Percentiles rank a stretch among this genome's conserved stretches.
Evolutionary conservation across 805 yeast species (phyloP).

Genomic region (Candida maris): DNA sequence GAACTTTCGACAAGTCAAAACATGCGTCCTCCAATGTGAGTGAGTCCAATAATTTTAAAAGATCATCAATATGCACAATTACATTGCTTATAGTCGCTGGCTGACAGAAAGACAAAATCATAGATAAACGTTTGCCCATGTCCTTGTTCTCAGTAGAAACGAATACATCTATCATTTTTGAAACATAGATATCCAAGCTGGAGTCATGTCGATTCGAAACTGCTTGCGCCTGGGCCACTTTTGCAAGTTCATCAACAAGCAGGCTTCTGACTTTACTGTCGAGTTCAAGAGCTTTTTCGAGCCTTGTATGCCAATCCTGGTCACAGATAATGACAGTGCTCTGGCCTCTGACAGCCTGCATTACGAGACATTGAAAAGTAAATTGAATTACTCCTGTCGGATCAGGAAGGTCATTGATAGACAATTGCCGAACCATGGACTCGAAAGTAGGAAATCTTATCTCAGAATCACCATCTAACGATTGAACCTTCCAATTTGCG

Average conservation of each 20-base stretch:
- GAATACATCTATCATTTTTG: conserved; percentile 12
- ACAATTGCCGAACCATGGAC: conserved; percentile 33
- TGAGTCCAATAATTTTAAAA: conserved; percentile 15
- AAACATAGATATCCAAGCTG: background rate
- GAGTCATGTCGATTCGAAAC: background rate
- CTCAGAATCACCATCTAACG: background rate
- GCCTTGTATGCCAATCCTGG: conserved; percentile 67
- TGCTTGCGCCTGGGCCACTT: background rate
- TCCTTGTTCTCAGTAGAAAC: conserved; percentile 3
- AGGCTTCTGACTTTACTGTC: conserved; percentile 49
- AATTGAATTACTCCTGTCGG: conserved; percentile 46
- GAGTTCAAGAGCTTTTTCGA: conserved; percentile 64
- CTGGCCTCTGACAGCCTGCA: conserved; percentile 54
- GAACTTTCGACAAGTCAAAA: conserved; percentile 20
- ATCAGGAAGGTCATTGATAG: conserved; percentile 19
- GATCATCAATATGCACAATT: conserved; percentile 9
- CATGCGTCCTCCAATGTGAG: conserved; percentile 24
- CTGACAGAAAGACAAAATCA: conserved; percentile 26
- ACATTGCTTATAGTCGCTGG: conserved; percentile 15
- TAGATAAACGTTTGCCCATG: conserved; percentile 17
- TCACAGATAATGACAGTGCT: conserved; percentile 60
- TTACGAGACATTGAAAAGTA: conserved; percentile 54
- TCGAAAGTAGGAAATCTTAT: conserved; percentile 52
- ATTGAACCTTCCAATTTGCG: background rate
- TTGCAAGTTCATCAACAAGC: conserved; percentile 19